A percentile compares a stretch with the other conserved stretches of the same genome.
Conservation (phyloP, 2,329 filamentous ascomycete genomes). For the Alternaria gaisen region DNA sequence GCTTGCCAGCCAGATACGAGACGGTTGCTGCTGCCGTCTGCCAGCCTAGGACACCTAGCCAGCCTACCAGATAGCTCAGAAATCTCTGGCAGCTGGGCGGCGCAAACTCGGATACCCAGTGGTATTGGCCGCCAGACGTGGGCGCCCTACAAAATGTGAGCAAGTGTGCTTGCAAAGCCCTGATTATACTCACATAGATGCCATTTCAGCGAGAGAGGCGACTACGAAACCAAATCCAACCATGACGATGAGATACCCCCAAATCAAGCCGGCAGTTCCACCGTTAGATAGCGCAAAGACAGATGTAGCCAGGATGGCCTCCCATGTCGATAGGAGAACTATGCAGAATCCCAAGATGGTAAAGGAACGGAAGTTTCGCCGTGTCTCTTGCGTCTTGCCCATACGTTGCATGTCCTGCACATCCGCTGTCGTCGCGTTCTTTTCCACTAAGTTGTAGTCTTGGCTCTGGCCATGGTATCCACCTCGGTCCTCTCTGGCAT, state of each 20-base stretch:
- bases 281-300: slow-evolving; percentile 34
- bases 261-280: slow-evolving; percentile 44
- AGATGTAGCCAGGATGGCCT: slow-evolving; percentile 26
- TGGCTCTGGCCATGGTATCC: neutral
- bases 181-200: slow-evolving; percentile 39
- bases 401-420: slow-evolving; percentile 29
- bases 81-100: slow-evolving; percentile 50
- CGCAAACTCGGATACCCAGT: slow-evolving; percentile 31
- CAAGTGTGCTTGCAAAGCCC: neutral
- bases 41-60: slow-evolving; percentile 58
- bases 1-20: slow-evolving; percentile 53
- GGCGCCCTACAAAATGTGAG: slow-evolving; percentile 30
- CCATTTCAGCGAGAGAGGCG: slow-evolving; percentile 44
- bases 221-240: slow-evolving; percentile 36
- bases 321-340: slow-evolving; percentile 34
- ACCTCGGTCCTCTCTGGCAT: neutral
- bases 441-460: slow-evolving; percentile 7
- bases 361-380: slow-evolving; percentile 23
- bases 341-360: slow-evolving; percentile 32
- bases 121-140: slow-evolving; percentile 46
- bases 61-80: slow-evolving; percentile 54
- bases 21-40: slow-evolving; percentile 56
- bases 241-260: slow-evolving; percentile 37
- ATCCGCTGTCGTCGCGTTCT: slow-evolving; percentile 30
- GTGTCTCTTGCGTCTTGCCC: slow-evolving; percentile 34